Evolutionary conservation across 257 asterid genomes (phyloP).

Genomic region (Hygrophila difformis): DNA sequence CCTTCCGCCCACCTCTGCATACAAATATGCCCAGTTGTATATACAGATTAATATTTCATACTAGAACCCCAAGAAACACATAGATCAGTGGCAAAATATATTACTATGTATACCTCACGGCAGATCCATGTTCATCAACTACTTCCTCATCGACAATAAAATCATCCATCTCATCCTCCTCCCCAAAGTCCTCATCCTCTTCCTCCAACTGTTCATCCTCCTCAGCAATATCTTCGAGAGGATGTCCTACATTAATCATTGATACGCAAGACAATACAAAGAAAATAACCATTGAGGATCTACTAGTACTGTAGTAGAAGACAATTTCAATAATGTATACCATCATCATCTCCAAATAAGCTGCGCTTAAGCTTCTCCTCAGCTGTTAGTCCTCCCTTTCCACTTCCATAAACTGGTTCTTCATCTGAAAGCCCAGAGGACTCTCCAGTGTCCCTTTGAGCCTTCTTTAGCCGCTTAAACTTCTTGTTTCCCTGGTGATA

Average conservation of each 20-base stretch:
- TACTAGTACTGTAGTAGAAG: conserved; percentile 3
- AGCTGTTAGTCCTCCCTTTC: conserved; percentile 59
- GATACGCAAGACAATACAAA: conserved; percentile 11
- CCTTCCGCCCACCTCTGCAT: conserved; percentile 76
- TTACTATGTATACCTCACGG: conserved; percentile 39
- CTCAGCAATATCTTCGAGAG: conserved; percentile 86
- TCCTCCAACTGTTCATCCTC: conserved; percentile 71
- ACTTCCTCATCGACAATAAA: conserved; percentile 91
- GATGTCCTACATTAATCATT: conserved; percentile 42
- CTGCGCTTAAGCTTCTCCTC: conserved; percentile 75
- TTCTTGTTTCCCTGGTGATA: conserved; percentile 58
- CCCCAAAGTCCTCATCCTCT: conserved; percentile 66
- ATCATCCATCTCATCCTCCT: conserved; percentile 95
- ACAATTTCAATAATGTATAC: conserved; percentile 28
- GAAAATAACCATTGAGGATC: conserved; percentile 4
- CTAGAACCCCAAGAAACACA: background rate
- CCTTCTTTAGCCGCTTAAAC: conserved; percentile 83
- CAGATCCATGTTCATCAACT: conserved; percentile 78
- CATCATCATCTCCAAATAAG: conserved; percentile 85
- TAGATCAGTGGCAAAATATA: too few species aligned
- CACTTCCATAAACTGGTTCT: conserved; percentile 64
- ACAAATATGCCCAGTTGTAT: conserved; percentile 14
- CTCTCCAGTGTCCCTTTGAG: conserved; percentile 61
- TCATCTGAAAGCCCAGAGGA: conserved; percentile 72
- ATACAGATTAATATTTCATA: conserved; percentile 3